A percentile compares a stretch with the other conserved stretches of the same genome.
Conservation (phyloP, 176 grass and related monocot genomes). For the Puccinellia tenuiflora region DNA sequence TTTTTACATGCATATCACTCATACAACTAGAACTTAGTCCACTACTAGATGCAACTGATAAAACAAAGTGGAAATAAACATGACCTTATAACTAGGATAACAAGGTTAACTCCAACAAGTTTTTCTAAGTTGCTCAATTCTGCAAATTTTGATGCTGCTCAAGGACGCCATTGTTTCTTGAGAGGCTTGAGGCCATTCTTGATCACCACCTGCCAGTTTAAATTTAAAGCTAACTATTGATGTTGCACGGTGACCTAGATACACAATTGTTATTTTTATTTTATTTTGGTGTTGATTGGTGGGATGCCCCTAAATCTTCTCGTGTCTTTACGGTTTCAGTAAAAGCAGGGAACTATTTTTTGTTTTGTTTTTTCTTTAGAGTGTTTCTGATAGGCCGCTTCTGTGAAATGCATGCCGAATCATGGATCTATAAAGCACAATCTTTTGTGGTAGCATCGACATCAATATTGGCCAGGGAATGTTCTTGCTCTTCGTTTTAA, state of each 20-base stretch:
- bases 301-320: too few relatives aligned
- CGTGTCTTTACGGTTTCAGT: background rate
- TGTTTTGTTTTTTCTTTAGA: too few relatives aligned
- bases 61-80: too few relatives aligned
- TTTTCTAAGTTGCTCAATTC: background rate
- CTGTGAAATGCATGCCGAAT: background rate
- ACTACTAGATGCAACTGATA: too few relatives aligned
- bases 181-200: background rate
- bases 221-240: background rate
- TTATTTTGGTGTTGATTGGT: background rate
- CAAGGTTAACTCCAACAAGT: too few relatives aligned
- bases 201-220: background rate
- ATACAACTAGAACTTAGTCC: too few relatives aligned
- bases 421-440: background rate
- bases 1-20: too few relatives aligned
- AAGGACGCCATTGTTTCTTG: background rate
- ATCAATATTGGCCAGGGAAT: background rate
- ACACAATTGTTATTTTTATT: too few relatives aligned
- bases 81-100: too few relatives aligned
- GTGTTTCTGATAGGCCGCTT: background rate
- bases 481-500: background rate
- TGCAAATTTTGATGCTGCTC: background rate
- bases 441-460: background rate
- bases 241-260: background rate
- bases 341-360: background rate